Percentiles rank a stretch among this genome's conserved stretches.
Conservation (phyloP, 495 filamentous ascomycete species). For the Aspergillus bertholletiae region DNA sequence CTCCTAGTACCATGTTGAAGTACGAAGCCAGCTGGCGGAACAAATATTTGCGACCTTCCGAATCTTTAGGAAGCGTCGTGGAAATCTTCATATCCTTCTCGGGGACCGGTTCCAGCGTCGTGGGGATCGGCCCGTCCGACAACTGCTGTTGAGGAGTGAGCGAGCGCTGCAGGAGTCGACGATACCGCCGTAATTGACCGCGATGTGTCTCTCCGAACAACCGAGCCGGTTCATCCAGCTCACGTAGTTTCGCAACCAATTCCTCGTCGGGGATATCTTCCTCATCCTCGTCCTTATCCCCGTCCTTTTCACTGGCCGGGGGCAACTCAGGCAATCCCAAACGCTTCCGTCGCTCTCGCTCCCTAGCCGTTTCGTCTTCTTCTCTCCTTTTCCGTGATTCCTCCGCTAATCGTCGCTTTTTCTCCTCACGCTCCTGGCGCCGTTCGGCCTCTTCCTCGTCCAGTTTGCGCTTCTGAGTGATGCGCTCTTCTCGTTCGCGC, state of each 20-base stretch:
- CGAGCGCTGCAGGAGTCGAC: conserved; percentile 47
- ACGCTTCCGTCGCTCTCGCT: conserved; percentile 51
- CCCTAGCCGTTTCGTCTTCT: conserved; percentile 59
- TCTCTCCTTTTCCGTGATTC: conserved; percentile 68
- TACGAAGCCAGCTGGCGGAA: conserved; percentile 88
- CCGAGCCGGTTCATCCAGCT: conserved; percentile 63
- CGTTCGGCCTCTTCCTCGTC: conserved; percentile 81
- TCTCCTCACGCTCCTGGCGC: conserved; percentile 68
- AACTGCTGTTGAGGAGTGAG: conserved; percentile 50
- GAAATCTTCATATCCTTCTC: conserved; percentile 87
- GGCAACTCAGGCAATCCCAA: conserved; percentile 72
- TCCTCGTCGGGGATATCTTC: conserved; percentile 73
- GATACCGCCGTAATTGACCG: conserved; percentile 65
- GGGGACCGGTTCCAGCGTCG: conserved; percentile 68
- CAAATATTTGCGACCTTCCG: conserved; percentile 59
- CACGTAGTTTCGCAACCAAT: conserved; percentile 62
- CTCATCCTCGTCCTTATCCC: conserved; percentile 36
- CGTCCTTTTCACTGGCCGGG: conserved; percentile 35
- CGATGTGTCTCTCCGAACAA: conserved; percentile 84
- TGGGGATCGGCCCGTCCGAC: conserved; percentile 61
- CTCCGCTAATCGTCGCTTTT: conserved; percentile 74
- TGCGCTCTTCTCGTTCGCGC: conserved; percentile 61
- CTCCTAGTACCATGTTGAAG: conserved; percentile 85
- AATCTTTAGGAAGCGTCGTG: conserved; percentile 50
- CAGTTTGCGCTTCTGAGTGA: conserved; percentile 75